These are phyloP conservation scores for Xylaria scruposa DNA, from an alignment of 495 filamentous ascomycete genomes.

Conservation along the genomic window DNA sequence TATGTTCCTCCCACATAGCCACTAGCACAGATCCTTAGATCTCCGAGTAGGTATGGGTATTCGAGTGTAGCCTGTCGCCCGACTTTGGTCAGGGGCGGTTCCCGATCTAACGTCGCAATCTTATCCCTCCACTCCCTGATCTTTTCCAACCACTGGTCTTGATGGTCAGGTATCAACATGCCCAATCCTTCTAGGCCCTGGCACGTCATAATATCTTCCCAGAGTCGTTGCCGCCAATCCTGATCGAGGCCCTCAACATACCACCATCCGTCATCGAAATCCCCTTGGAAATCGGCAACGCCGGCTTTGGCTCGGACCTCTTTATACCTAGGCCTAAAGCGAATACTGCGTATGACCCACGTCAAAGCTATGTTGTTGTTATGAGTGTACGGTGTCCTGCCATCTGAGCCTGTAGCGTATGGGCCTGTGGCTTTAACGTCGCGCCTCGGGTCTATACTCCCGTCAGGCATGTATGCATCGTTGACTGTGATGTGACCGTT, in stretches of 20 bases:
- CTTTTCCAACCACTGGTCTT: constrained; percentile 17
- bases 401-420: not conserved
- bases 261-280: constrained; percentile 14
- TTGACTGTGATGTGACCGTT: not conserved
- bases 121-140: constrained; percentile 26
- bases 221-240: constrained; percentile 25
- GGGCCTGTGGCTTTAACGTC: constrained; percentile 5
- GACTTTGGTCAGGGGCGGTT: constrained; percentile 7
- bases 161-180: constrained; percentile 21
- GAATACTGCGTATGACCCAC: constrained; percentile 21
- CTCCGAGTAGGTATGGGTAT: constrained; percentile 27
- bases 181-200: constrained; percentile 27
- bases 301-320: constrained; percentile 19
- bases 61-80: constrained; percentile 16
- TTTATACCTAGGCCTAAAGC: constrained; percentile 9
- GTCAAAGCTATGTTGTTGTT: constrained; percentile 21
- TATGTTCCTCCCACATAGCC: constrained; percentile 18
- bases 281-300: constrained; percentile 10
- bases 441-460: constrained; percentile 14
- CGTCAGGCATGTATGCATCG: not conserved
- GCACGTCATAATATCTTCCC: constrained; percentile 30
- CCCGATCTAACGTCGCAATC: constrained; percentile 19
- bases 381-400: not conserved
- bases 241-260: not conserved
- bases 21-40: constrained; percentile 27